These are phyloP conservation scores for Entomortierella lignicola DNA, from an alignment of 192 early-diverging fungal genomes.

Conservation along the genomic window DNA sequence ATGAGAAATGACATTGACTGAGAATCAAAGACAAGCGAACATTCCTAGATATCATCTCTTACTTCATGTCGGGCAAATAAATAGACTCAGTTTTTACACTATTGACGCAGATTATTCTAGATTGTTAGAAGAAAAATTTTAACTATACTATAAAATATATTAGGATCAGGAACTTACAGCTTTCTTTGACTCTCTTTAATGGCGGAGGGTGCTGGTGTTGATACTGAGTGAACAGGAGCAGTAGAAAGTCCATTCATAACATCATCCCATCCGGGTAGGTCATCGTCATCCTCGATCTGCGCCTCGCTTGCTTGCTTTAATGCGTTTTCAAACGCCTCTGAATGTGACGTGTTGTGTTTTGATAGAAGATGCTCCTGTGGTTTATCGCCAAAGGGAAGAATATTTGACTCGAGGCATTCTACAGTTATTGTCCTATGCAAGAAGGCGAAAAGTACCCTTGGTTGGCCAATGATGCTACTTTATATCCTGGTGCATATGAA, in stretches of 20 bases:
- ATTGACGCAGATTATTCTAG: neutral
- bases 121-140: no score
- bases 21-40: no score
- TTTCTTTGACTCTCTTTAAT: neutral
- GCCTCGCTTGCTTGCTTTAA: constrained; percentile 23
- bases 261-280: constrained; percentile 35
- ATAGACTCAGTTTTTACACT: constrained; percentile 1
- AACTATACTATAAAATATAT: no score
- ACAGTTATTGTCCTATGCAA: constrained; percentile 19
- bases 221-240: neutral
- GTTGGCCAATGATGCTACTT: no score
- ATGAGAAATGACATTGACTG: neutral
- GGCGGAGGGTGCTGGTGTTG: neutral
- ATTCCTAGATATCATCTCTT: neutral
- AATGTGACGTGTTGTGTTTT: neutral
- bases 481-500: neutral
- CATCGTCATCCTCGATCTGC: constrained; percentile 42
- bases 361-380: neutral
- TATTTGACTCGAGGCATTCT: constrained; percentile 25
- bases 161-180: neutral
- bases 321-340: constrained; percentile 13
- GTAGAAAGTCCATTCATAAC: constrained; percentile 16
- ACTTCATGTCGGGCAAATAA: constrained; percentile 8
- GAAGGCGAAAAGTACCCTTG: neutral
- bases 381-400: constrained; percentile 23